phyloP scores from a whole-genome alignment of 352 stramenopile species.

The Pythium phragmiticola region DNA sequence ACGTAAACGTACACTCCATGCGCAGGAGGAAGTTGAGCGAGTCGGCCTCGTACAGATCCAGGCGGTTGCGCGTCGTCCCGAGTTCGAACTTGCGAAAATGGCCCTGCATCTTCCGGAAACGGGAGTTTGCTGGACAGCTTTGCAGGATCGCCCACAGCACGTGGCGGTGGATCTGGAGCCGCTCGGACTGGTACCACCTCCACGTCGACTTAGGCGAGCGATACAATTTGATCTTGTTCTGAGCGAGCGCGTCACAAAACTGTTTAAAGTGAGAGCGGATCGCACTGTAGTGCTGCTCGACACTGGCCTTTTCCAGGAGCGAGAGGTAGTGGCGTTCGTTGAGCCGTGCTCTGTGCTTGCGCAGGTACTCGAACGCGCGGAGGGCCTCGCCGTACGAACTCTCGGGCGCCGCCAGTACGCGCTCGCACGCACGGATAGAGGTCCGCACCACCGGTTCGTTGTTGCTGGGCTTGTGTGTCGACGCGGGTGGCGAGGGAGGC shows the following conservation, averaged over 20 bases:
- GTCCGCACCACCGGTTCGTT: neutral
- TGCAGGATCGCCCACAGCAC: conserved; percentile 65
- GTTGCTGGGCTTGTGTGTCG: neutral
- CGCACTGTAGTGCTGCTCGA: conserved; percentile 32
- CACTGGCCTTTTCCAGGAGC: conserved; percentile 62
- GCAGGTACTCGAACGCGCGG: conserved; percentile 33
- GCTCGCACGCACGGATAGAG: conserved; percentile 2
- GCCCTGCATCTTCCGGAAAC: conserved; percentile 29
- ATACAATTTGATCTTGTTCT: conserved; percentile 24
- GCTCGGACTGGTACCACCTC: conserved; percentile 38
- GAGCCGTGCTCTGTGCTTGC: conserved; percentile 24
- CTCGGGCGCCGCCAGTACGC: conserved; percentile 5
- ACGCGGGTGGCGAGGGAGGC: neutral
- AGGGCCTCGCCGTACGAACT: conserved; percentile 34
- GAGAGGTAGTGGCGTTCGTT: conserved; percentile 45
- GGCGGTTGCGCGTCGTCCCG: conserved; percentile 38
- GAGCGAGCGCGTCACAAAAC: conserved; percentile 38
- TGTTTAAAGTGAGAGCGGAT: conserved; percentile 41
- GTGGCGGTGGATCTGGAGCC: conserved; percentile 59
- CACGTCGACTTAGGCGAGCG: conserved; percentile 26
- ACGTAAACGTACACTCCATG: conserved; percentile 54
- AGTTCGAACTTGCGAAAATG: conserved; percentile 50
- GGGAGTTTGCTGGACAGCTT: conserved; percentile 19
- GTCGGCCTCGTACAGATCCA: conserved; percentile 54
- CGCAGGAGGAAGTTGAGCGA: conserved; percentile 64